Base-by-base conservation (phyloP, 2,329 filamentous ascomycete genomes). In the Zymoseptoria passerinii region DNA sequence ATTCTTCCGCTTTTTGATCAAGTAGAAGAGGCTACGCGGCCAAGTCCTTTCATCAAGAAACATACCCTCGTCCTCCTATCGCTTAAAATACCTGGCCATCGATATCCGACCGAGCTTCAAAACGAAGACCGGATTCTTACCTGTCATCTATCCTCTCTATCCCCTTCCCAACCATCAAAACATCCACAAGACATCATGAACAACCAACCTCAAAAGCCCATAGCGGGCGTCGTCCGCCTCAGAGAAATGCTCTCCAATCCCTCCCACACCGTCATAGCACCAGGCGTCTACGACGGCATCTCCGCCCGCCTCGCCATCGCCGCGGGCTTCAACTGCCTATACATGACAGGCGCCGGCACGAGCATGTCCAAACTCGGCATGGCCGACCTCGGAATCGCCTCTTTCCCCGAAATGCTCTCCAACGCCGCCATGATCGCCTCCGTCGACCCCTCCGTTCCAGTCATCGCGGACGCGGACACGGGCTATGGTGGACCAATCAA, bases 331-430 rank as follows among this genome's bases (percentile, higher is more conserved):
- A 80, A 86, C 52, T 80, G 77, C 57, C 69, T 88, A 48, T 88
- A 88, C 74, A 88, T 88, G 85, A 86, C 83, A 9, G 83, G 84
- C 16, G 83, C 84, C 23, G 83, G 84, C 48, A 85, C 82, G 1
- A 77, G 78, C 16, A 81, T 82, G 59, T 86, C 84, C 0, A 75
- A 78, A 28, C 78, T 87, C 0, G 84, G 85, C 28, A 78, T 80
- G 74, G 79, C 85, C 1, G 85, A 88, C 66, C 78, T 88, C 3
- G 84, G 83, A 49, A 74, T 87, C 10, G 80, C 82, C 2, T 82
- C 82, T 0, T 74, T 84, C 29, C 78, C 81, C 66, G 84, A 87
- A 71, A 87, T 88, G 83, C 74, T 76, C 40, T 73, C 74, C 50
- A 83, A 86, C 68, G 84, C 83, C n/a, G 76, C 78, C 54, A 86